Percentiles rank a stretch among this genome's conserved stretches.
Conservation (phyloP, 164 flowering plant species). For the Berberis vulgaris region DNA sequence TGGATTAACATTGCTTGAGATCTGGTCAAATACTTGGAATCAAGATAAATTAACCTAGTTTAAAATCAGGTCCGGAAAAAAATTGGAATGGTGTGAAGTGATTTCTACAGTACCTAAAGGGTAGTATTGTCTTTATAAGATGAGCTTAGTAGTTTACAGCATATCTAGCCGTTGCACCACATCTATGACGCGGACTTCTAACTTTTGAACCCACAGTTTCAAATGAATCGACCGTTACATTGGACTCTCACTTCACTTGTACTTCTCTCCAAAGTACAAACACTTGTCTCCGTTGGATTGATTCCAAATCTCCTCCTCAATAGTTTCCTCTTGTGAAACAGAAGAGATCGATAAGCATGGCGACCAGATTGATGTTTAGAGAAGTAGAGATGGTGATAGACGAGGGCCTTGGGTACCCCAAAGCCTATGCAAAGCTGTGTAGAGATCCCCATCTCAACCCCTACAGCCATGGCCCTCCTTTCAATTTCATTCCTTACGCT, state of each 20-base stretch:
- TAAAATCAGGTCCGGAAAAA: too few species aligned
- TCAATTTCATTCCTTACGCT: conserved; percentile 55
- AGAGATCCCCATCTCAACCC: conserved; percentile 35
- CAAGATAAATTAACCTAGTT: too few species aligned
- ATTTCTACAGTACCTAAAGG: too few species aligned
- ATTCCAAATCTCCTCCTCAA: neutral
- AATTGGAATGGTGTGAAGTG: too few species aligned
- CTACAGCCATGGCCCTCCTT: conserved; percentile 68
- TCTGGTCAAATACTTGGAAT: too few species aligned
- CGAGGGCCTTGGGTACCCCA: conserved; percentile 67
- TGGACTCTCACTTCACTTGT: neutral
- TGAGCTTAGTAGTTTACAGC: neutral
- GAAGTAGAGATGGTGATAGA: conserved; percentile 64
- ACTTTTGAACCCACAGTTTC: conserved; percentile 6
- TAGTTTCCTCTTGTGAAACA: neutral
- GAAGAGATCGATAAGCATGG: conserved; percentile 25
- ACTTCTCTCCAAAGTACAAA: neutral
- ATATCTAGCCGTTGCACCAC: conserved; percentile 35
- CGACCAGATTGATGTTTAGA: conserved; percentile 24
- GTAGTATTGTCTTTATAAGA: too few species aligned
- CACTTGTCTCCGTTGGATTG: neutral
- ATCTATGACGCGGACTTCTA: conserved; percentile 14
- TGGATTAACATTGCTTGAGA: too few species aligned
- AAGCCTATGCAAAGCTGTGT: conserved; percentile 62
- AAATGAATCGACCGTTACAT: conserved; percentile 33